Base-by-base conservation (phyloP, 2,329 filamentous ascomycete genomes). In the Herpotrichia juniperi region DNA sequence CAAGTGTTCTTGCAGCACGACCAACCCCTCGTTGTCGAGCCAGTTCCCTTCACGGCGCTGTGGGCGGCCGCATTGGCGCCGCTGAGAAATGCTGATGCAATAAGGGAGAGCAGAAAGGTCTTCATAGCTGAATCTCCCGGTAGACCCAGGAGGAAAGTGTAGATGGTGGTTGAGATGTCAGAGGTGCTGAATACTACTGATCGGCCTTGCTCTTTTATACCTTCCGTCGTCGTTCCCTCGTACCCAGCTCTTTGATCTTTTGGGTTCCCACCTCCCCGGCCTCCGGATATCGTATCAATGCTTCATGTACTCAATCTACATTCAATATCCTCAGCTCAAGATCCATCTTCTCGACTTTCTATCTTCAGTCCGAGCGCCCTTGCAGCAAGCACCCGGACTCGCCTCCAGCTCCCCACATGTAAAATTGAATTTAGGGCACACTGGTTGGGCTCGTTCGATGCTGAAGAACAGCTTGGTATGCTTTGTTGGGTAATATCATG, bases 1-100 rank as follows among this genome's bases (percentile, higher is more conserved):
- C 85, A 88, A 19, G 82, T 84, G 42, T 58, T 60, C 51, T 64
- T 60, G 51, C 52, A 62, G 22, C 59, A 62, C n/a, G 54, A 55
- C 61, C 61, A 63, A 12, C 58, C 56, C 34, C 60, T 47, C 14
- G 58, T 63, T 9, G 58, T 63, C 12, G 59, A 53, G 4, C 58
- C 58, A 7, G 52, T 59, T 32, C 58, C 58, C 39, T 61, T 50
- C 8, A 53, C 48, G 11, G 53, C 56, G 42, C 60, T 61, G 39
- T 47, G 34, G 40, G 46, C 48, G 7, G 24, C 32, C 10, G 7
- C 48, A 40, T 40, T 7, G 4, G 22, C 42, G 6, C 12, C 17
- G 31, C 17, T 14, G 17, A 46, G 16, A 42, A 46, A 10, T 21
- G 32, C 22, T 8, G 39, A 39, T 14, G 30, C 8, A 17, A 46